phyloP scores from a whole-genome alignment of 2,329 filamentous ascomycete genomes.

The Diaporthe ilicicola region DNA sequence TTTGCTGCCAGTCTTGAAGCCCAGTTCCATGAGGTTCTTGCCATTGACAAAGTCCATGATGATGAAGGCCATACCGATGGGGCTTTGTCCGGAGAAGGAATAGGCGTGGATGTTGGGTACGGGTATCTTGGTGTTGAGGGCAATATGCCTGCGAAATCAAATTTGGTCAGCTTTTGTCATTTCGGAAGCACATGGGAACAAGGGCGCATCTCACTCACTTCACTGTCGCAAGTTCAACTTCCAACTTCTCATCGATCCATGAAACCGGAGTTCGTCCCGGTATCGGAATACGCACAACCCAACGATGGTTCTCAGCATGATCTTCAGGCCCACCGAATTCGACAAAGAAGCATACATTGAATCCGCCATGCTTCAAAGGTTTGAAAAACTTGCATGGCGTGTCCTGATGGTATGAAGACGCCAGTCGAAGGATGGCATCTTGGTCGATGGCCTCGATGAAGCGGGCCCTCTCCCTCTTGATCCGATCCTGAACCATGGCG shows the following conservation, averaged over 20 bases:
- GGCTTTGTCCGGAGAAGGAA: conserved; percentile 5
- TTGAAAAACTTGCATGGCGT: background rate
- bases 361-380: background rate
- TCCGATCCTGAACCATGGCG: background rate
- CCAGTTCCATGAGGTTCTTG: conserved; percentile 27
- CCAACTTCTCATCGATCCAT: conserved; percentile 28
- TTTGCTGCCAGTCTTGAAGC: conserved; percentile 32
- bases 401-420: background rate
- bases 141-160: background rate
- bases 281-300: background rate
- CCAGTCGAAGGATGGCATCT: background rate
- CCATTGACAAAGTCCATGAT: conserved; percentile 36
- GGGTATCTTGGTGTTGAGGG: background rate
- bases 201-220: conserved; percentile 23
- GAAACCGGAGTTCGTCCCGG: background rate
- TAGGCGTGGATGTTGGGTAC: conserved; percentile 22
- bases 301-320: background rate
- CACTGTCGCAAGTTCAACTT: conserved; percentile 36
- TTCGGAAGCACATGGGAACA: background rate
- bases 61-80: conserved; percentile 32
- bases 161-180: background rate
- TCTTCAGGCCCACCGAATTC: background rate
- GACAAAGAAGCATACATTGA: background rate
- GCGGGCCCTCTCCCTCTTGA: background rate
- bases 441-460: background rate